Evolutionary conservation across 108 stramenopile genomes (phyloP).

Genomic region (Stephanodiscus triporus): DNA sequence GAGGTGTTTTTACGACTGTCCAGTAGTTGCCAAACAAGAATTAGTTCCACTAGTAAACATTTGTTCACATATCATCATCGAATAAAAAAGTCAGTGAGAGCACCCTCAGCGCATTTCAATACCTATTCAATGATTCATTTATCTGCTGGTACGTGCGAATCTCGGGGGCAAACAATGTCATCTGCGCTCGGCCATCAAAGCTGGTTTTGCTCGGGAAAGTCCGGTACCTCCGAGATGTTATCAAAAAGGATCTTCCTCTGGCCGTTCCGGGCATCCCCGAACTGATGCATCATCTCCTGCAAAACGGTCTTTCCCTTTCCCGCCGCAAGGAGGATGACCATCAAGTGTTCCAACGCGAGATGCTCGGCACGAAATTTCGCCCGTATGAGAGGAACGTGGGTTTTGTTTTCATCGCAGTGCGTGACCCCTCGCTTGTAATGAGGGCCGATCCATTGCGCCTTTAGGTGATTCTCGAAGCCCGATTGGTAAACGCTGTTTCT

Average conservation of each 20-base stretch:
- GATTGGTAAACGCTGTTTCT: conserved; percentile 95
- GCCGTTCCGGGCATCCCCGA: conserved; percentile 83
- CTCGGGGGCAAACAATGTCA: background rate
- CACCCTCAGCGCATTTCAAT: no score
- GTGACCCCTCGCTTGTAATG: conserved; percentile 81
- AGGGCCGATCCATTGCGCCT: conserved; percentile 95
- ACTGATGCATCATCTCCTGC: conserved; percentile 87
- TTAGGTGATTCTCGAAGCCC: conserved; percentile 94
- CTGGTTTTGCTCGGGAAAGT: conserved; percentile 82
- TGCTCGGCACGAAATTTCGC: conserved; percentile 92
- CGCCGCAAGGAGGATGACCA: conserved; percentile 74
- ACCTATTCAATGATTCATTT: no score
- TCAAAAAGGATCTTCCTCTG: conserved; percentile 79
- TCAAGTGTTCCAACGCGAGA: conserved; percentile 86
- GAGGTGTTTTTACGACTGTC: no score
- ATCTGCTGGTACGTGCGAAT: no score
- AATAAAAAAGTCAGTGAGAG: no score
- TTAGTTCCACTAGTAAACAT: no score
- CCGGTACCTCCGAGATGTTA: conserved; percentile 70
- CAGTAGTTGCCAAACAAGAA: no score
- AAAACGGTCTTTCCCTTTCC: conserved; percentile 83
- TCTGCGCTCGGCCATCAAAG: conserved; percentile 25
- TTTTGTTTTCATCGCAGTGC: conserved; percentile 87
- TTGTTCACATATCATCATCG: no score
- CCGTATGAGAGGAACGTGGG: conserved; percentile 87